These are phyloP conservation scores for Nigrospora osmanthi DNA, from an alignment of 2,329 filamentous ascomycete species.

Conservation along the genomic window DNA sequence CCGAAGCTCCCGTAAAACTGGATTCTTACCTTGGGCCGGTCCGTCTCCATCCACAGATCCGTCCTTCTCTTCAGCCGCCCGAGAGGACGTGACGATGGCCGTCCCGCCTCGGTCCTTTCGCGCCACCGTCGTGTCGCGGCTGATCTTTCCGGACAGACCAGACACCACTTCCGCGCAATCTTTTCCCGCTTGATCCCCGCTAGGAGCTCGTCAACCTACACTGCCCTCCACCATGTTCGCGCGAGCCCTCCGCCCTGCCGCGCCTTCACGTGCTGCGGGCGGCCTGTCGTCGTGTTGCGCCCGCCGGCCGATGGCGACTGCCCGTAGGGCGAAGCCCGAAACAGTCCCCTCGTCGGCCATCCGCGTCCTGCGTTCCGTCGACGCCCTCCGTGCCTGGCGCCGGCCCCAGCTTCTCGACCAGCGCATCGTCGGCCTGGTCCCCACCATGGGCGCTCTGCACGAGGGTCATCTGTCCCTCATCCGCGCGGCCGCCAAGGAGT, in stretches of 20 bases:
- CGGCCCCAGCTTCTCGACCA: slow-evolving; percentile 56
- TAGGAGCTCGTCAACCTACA: not conserved
- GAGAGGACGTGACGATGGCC: too few relatives aligned
- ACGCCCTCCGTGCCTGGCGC: slow-evolving; percentile 63
- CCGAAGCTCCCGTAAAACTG: too few relatives aligned
- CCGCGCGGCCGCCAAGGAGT: slow-evolving; percentile 73
- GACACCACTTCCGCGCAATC: too few relatives aligned
- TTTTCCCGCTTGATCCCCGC: too few relatives aligned
- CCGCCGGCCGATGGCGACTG: slow-evolving; percentile 4
- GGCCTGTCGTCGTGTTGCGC: not conserved
- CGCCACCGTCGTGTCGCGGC: too few relatives aligned
- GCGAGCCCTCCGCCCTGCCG: slow-evolving; percentile 11
- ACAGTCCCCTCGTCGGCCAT: slow-evolving; percentile 52
- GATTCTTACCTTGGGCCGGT: too few relatives aligned
- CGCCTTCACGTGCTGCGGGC: not conserved
- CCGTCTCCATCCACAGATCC: too few relatives aligned
- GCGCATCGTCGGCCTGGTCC: slow-evolving; percentile 77
- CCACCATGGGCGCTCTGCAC: slow-evolving; percentile 98
- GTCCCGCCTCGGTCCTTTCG: too few relatives aligned
- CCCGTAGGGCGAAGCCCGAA: slow-evolving; percentile 21
- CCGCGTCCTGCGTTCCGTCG: slow-evolving; percentile 68
- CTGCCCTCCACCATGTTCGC: slow-evolving; percentile 12
- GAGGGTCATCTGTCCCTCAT: slow-evolving; percentile 82
- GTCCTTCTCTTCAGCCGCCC: too few relatives aligned
- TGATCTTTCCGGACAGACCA: too few relatives aligned